Conservation (phyloP, 148 eudicot genomes). For the Pharnaceum exiguum region DNA sequence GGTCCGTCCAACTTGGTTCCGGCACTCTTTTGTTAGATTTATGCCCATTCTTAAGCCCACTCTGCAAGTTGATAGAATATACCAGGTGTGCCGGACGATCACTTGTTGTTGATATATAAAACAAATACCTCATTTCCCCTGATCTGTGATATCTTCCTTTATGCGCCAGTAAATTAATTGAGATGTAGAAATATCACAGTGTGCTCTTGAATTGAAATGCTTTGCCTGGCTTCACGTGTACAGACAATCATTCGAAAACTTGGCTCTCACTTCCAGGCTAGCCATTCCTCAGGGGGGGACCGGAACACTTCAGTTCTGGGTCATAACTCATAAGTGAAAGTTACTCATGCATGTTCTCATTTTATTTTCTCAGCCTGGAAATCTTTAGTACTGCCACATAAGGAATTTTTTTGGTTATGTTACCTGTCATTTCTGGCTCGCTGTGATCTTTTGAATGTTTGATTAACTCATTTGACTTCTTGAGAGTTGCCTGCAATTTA, state of each 20-base stretch:
- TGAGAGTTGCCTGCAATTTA: too few species aligned
- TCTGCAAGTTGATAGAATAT: too few species aligned
- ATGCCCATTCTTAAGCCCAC: too few species aligned
- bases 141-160: too few species aligned
- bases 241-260: background rate
- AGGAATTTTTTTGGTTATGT: background rate
- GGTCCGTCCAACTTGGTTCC: too few species aligned
- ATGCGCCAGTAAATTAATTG: too few species aligned
- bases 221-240: slow-evolving; percentile 6
- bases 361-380: background rate
- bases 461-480: too few species aligned
- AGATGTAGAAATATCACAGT: background rate
- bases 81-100: too few species aligned
- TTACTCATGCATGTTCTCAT: background rate
- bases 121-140: too few species aligned
- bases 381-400: background rate
- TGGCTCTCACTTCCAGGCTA: slow-evolving; percentile 2
- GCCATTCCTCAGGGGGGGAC: slow-evolving; percentile 13
- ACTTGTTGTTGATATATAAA: too few species aligned
- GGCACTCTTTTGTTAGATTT: too few species aligned
- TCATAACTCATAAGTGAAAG: too few species aligned
- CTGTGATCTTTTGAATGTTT: background rate
- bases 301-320: background rate
- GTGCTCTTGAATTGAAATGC: background rate
- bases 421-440: background rate